Evolutionary conservation across 2,329 filamentous ascomycete genomes (phyloP), one percentile per base, ranked within the genome.

Genomic region (Zymoseptoria tritici): DNA sequence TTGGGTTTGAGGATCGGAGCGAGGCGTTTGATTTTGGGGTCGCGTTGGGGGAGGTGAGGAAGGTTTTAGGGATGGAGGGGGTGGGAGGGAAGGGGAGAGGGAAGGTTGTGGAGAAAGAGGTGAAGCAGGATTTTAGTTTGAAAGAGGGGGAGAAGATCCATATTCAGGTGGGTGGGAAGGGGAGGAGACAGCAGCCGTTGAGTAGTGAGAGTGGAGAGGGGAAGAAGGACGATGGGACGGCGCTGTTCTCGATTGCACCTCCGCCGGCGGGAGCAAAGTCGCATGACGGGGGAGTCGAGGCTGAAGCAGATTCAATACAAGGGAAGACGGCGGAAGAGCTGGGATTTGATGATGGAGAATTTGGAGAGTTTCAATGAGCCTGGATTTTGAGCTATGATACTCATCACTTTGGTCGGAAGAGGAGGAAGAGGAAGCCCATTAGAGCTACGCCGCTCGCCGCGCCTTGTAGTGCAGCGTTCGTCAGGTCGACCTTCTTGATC

Each of bases 91-190:
- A 79, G 86, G 61, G 24, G 53, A 59, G 52, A 42, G 64, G 61
- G 54, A 57, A 56, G 49, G 56, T 67, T 29, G 74, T 76, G 51
- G 75, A 75, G 50, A 77, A 79, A 59, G 82, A 83, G 70, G 71
- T 69, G 36, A 87, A 85, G 75, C 84, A 83, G 65, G 91, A 96
- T 70, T 91, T 91, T 71, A 92, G 89, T 69, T 74, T 96, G 64
- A 96, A 96, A 74, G 90, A 92, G 61, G 91, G 91, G 9, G 88
- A 96, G 80, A 96, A 89, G 19, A 95, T 96, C 67, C 90, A 87
- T 22, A 86, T 95, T 64, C 90, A 89, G 72, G 81, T 94, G 56
- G 85, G 84, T 4, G 84, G 85, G 21, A 82, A 79, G 66, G 79
- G 83, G 1, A 67, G 76, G 66, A 79, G 72, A 60, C 62, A 67